Base-by-base conservation (phyloP, 768 basidiomycete genomes). In the Podaxis pistillaris region DNA sequence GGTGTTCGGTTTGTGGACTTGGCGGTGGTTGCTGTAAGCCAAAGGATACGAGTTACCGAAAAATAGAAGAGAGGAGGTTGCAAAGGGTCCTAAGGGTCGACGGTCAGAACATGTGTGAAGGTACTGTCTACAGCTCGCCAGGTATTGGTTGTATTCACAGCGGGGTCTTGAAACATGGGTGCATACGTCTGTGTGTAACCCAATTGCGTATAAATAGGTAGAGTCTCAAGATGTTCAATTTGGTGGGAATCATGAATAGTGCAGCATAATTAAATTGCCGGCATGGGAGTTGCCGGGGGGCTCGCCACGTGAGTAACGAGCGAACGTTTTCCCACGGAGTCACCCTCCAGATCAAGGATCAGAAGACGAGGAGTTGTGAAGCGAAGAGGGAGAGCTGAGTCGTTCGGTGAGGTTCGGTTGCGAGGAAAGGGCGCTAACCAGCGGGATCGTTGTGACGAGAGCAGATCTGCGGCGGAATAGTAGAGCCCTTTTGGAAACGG, bases 401-500 rank as follows among this genome's bases (percentile, higher is more conserved):
- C 22, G 19, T 22, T n/a, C 46, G 24, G 24, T 22, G 22, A 28
- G 41, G 5, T 49, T 19, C 46, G n/a, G 46, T 49, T 8, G 22
- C 13, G 49, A 50, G 22, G 49, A 24, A 28, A 22, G 22, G 28
- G 28, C 28, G 28, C 28, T 7, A 28, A 28, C 28, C 19, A 19
- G 9, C 44, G 44, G 19, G 30, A 33, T 33, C 30, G 30, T 33
- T 33, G 44, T 46, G 17, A n/a, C 44, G 17, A n/a, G 17, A 46
- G n/a, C 44, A 17, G 19, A 50, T 12, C 49, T 22, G 26, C 13
- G 26, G 26, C 26, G 49, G 49, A 15, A 28, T 12, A 4, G 22
- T 28, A 37, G n/a, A 22, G 17, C 3, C 49, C 19, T n/a, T 50
- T 50, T 50, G 52, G 36, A 56, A 19, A 71, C 58, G 63, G 65